Base-by-base conservation (phyloP, 495 filamentous ascomycete species). In the Podospora appendiculata region DNA sequence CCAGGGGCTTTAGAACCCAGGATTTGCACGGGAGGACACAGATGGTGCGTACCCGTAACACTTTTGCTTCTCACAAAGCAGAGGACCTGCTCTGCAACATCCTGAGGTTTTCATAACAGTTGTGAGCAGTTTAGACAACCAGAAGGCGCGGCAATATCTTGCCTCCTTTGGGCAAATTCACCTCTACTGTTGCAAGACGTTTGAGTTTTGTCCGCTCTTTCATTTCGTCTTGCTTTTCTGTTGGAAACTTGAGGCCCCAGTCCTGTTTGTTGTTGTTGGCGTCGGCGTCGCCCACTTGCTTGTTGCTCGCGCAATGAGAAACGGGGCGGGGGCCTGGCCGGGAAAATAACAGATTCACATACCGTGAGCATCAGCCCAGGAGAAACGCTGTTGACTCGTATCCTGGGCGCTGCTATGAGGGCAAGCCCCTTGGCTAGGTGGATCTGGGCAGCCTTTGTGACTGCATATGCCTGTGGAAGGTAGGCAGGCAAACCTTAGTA, bases 371-470 rank as follows among this genome's bases (percentile, higher is more conserved):
- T 56, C 32, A 82, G 39, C 1, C 79, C 79, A 0, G 79, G 79
- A 12, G 73, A 73, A 1, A 80, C 74, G 45, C 62, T 70, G 52
- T 81, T 83, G 11, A 79, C 79, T 36, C 79, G 58, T 6, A 83
- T 74, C 51, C 70, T 73, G 14, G 79, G 76, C 5, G 71, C 69
- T 1, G 73, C 68, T 50, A 78, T 76, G 7, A 70, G 58, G 3
- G 79, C 77, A 34, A 81, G 56, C 14, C 64, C 66, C 56, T 80
- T 81, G 35, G 66, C 62, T 0, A 83, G 60, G 58, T 83, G 79
- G 11, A 83, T 74, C 47, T 80, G 76, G 7, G 79, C 79, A 2
- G 79, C 79, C 48, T 81, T 82, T 18, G 74, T 78, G 4, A 78
- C 75, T 11, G 73, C 58, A 54, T 79, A 80, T 16, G 70, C 62